Evolutionary conservation across 2,329 filamentous ascomycete genomes (phyloP), one percentile per base, ranked within the genome.

Genomic region (Colletotrichum liriopes): DNA sequence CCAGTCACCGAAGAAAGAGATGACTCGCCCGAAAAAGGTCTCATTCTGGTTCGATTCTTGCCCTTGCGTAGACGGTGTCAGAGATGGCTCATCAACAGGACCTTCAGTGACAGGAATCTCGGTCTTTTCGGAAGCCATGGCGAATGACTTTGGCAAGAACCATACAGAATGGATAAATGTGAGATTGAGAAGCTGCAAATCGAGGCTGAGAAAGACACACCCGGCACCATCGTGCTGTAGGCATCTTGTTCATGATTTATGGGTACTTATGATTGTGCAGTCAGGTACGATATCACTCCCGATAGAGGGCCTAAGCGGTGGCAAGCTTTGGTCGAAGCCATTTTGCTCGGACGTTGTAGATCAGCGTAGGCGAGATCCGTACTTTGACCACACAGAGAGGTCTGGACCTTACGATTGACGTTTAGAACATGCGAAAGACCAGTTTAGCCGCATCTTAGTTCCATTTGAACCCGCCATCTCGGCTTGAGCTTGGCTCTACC

Each of bases 1-100:
- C 63, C 60, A 70, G 39, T 49, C 54, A 20, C 29, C 61, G 26
- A 70, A 70, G 12, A 70, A 52, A 51, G 54, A 55, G 5, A n/a
- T 26, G 18, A 14, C 49, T n/a, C 35, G n/a, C 12, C 43, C 23
- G 49, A 32, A 37, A 23, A 45, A 26, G n/a, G 60, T 29, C 49
- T 52, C 29, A 14, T 32, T 52, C 49, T 32, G 7, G 16, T 18
- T 18, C 6, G 26, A 5, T 12, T 52, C 49, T 11, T 52, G 26
- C 6, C 14, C 49, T 16, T 7, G 49, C 14, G 49, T 32, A 5
- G 49, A 52, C 49, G 49, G 32, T 32, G 49, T 32, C 26, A 26
- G 49, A 32, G 49, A 52, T 26, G 26, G 9, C 49, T 52, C 26
- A 52, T 52, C 49, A 14, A 52, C 49, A 20, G 49, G 49, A 1